phyloP scores from a whole-genome alignment of 805 yeast genomes.

The Komagataella ulmi region DNA sequence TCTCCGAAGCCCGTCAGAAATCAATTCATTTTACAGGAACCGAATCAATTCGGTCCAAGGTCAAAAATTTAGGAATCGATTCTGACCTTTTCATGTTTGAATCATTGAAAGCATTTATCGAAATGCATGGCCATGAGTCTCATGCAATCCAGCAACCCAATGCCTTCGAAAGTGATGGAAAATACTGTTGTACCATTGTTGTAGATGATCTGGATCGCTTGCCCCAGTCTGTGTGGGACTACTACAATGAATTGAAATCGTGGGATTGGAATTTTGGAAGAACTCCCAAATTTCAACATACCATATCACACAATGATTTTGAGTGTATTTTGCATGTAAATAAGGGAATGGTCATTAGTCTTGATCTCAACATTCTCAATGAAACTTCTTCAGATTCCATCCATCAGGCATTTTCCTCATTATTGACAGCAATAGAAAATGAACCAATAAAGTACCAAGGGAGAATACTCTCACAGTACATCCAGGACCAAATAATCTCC shows the following conservation, averaged over 20 bases:
- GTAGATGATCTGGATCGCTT: conserved; percentile 16
- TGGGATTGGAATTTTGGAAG: conserved; percentile 72
- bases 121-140: conserved; percentile 13
- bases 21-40: conserved; percentile 25
- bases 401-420: conserved; percentile 6
- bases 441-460: conserved; percentile 10
- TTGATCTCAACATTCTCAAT: background rate
- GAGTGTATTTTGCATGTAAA: conserved; percentile 29
- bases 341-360: conserved; percentile 26
- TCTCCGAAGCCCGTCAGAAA: conserved; percentile 7
- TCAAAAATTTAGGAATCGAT: conserved; percentile 44
- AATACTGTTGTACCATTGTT: conserved; percentile 10
- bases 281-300: conserved; percentile 63
- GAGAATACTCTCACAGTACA: conserved; percentile 4
- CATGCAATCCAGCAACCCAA: background rate
- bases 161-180: conserved; percentile 1
- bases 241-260: conserved; percentile 26
- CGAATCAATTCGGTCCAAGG: conserved; percentile 71
- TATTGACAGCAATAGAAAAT: conserved; percentile 4
- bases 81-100: conserved; percentile 30
- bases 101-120: conserved; percentile 26
- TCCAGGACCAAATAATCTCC: conserved; percentile 6
- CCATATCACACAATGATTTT: conserved; percentile 19
- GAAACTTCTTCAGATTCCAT: conserved; percentile 5
- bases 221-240: conserved; percentile 24